Evolutionary conservation across 768 basidiomycete species (phyloP).

Genomic region (Tubosaeta sp.): DNA sequence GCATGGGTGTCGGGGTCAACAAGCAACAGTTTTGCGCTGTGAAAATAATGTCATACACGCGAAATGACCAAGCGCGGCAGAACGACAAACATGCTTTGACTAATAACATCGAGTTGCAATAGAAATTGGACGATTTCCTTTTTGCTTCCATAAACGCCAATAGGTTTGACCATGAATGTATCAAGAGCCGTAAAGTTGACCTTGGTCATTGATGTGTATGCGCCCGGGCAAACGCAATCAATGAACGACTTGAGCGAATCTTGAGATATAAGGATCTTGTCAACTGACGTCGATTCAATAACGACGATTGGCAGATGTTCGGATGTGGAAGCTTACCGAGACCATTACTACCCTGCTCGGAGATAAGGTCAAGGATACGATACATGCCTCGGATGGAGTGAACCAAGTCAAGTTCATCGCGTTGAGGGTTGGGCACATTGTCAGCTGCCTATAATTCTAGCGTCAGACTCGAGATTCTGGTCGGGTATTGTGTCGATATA

Average conservation of each 20-base stretch:
- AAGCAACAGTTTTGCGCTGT: constrained; percentile 13
- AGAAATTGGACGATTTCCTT: constrained; percentile 46
- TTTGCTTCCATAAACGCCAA: constrained; percentile 29
- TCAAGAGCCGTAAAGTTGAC: constrained; percentile 55
- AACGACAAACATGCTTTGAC: constrained; percentile 36
- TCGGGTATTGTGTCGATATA: not conserved
- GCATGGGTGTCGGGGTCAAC: constrained; percentile 1
- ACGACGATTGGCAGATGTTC: not conserved
- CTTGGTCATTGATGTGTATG: constrained; percentile 50
- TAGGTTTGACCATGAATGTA: constrained; percentile 39
- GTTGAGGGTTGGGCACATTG: not conserved
- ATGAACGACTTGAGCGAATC: constrained; percentile 45
- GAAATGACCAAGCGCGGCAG: not conserved
- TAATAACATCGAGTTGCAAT: constrained; percentile 30
- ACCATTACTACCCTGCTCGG: constrained; percentile 46
- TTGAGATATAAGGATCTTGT: constrained; percentile 59
- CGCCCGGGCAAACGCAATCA: constrained; percentile 41
- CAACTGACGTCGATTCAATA: constrained; percentile 35
- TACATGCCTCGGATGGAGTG: constrained; percentile 42
- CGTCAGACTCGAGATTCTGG: too few species aligned
- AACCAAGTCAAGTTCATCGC: constrained; percentile 17
- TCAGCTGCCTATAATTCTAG: not conserved
- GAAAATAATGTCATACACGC: not conserved
- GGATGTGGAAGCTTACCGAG: constrained; percentile 36
- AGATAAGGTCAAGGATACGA: constrained; percentile 50